phyloP scores from a whole-genome alignment of 2,329 filamentous ascomycete species.

The Aspergillus piperis region DNA sequence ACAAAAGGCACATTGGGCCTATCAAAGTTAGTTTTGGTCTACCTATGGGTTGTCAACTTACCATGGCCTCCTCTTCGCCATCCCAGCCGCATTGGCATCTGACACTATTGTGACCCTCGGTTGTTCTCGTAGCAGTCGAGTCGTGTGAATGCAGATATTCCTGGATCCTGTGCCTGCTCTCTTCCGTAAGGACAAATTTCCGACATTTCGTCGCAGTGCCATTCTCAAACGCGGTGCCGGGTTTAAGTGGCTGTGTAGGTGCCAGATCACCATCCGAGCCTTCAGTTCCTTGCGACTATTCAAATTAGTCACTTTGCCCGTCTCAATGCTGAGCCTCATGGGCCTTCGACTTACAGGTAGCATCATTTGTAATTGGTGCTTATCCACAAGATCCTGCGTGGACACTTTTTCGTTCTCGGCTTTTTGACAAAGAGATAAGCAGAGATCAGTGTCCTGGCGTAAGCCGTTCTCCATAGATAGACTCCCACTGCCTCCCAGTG shows the following conservation, averaged over 20 bases:
- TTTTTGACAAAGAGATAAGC: not conserved
- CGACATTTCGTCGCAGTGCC: not conserved
- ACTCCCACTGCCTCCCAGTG: not conserved
- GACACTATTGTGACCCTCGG: constrained; percentile 18
- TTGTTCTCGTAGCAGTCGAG: not conserved
- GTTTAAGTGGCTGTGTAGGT: constrained; percentile 31
- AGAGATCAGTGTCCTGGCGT: not conserved
- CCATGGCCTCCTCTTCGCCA: constrained; percentile 45
- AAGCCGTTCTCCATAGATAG: not conserved
- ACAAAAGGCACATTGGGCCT: constrained; percentile 51
- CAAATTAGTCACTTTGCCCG: constrained; percentile 9
- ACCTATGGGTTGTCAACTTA: constrained; percentile 24
- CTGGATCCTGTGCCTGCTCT: constrained; percentile 21
- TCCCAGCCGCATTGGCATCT: constrained; percentile 46
- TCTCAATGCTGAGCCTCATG: not conserved
- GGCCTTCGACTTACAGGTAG: constrained; percentile 22
- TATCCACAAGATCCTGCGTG: constrained; percentile 32
- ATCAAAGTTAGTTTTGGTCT: constrained; percentile 12
- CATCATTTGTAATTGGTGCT: constrained; percentile 35
- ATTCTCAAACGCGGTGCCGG: constrained; percentile 3
- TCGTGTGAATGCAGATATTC: constrained; percentile 11
- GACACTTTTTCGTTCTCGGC: constrained; percentile 20
- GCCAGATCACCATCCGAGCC: constrained; percentile 28
- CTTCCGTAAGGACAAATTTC: constrained; percentile 20
- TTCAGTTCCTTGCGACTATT: constrained; percentile 22